Base-by-base conservation (phyloP, 805 yeast species). In the Suhomyces faveliae region DNA sequence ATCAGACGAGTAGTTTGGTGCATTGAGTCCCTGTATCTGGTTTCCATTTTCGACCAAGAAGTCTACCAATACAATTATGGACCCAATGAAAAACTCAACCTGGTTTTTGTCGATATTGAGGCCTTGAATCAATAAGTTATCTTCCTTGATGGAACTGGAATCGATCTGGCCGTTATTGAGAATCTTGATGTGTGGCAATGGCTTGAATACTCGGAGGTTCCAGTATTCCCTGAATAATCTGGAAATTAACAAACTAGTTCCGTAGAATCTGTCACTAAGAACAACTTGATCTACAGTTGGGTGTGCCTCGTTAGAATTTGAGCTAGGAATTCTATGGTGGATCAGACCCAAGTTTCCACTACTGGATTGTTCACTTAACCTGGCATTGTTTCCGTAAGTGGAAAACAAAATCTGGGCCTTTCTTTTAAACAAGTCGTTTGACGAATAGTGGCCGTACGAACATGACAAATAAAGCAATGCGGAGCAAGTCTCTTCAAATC, bases 261-360 rank as follows among this genome's bases (percentile, higher is more conserved):
- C 98, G 63, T 89, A 91, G 58, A 91, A 90, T 55, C 97, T 75
- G 56, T 96, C 96, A 67, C 96, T 88, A 51, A 94, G 76, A 24
- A 87, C 81, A n/a, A 92, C 96, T 62, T 84, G 85, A 53, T 84
- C 87, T 43, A 85, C 75, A 30, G 79, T 59, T 43, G 58, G 78
- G 62, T 55, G 77, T 51, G 56, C 54, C 5, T 63, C 67, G 35
- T 47, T 60, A 10, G 33, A 23, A 43, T 58, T 33, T 48, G 52
- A 35, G 40, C 56, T 29, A 41, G 48, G 48, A 27, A 19, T 45
- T 42, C 49, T 61, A 13, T 53, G 53, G 5, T 23, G 30, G n/a
- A 40, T 25, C 25, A 21, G 25, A n/a, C 24, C 20, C 2, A 17
- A 17, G 21, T 15, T 33, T n/a, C 20, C 24, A 22, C n/a, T n/a